Base-by-base conservation (phyloP, 2,329 filamentous ascomycete genomes). In the Akanthomyces muscarius region DNA sequence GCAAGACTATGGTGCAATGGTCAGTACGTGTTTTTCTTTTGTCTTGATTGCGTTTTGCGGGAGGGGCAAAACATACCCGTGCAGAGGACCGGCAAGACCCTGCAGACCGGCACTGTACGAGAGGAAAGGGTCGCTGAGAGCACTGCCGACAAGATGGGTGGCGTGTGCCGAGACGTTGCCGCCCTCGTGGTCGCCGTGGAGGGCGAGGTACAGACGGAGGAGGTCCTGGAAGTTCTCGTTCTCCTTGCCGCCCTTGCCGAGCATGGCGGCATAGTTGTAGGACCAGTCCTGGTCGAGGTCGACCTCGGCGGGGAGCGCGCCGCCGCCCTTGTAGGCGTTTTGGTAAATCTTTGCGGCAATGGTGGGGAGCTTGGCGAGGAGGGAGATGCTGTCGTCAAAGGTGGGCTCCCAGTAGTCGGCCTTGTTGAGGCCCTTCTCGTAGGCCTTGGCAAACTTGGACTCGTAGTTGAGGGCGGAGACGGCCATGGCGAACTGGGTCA, bases 381-480 rank as follows among this genome's bases (percentile, higher is more conserved):
- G 84, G 54, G 89, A 91, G 76, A 99, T 97, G 76, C 86, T 88
- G 81, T 99, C 95, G 74, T 98, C 94, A 73, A 96, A 98, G 51
- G 92, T 96, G 16, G 94, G 92, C 80, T 98, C 95, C 95, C 95
- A 99, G 86, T 98, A 98, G 70, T 97, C 92, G 60, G 92, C 91
- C 83, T 98, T 99, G 84, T 88, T 90, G 68, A 98, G 80, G 42
- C 95, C 95, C 69, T 89, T 80, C 76, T 93, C 94, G 77, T 99
- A 99, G 23, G 90, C 90, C 78, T 92, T 93, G 67, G 94, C 95
- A 70, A 99, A 99, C 72, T 89, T 87, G 71, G 92, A 97, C 69
- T 92, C 92, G 76, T 97, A 91, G 80, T 96, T 97, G 65, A 99
- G 85, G n/a, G 95, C 91, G 21, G 92, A 94, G 60, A 98, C 95